phyloP scores from a whole-genome alignment of 257 asterid genomes.

The Lantana camara region DNA sequence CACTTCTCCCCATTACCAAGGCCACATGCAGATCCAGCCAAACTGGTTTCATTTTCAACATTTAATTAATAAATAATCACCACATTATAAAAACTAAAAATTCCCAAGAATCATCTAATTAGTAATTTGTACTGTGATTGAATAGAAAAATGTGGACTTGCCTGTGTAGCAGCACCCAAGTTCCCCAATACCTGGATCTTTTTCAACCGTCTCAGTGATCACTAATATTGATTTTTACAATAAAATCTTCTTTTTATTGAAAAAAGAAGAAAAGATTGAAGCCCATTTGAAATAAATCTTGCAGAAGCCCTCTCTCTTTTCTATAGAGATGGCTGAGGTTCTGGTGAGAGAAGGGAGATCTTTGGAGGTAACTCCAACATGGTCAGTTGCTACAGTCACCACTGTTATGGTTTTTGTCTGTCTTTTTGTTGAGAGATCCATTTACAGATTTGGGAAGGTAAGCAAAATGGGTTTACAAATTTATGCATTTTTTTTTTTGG shows the following conservation, averaged over 20 bases:
- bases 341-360: conserved; percentile 74
- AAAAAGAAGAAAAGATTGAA: background rate
- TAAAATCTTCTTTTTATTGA: background rate
- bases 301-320: too few relatives aligned
- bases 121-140: background rate
- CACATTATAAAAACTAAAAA: conserved; percentile 4
- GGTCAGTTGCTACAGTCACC: conserved; percentile 94
- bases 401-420: conserved; percentile 90
- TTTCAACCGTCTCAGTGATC: background rate
- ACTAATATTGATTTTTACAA: conserved; percentile 2
- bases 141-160: background rate
- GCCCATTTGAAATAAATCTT: background rate
- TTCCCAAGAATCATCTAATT: background rate
- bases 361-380: conserved; percentile 85
- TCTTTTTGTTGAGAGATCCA: conserved; percentile 75
- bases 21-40: conserved; percentile 46
- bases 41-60: conserved; percentile 1
- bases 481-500: background rate
- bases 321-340: conserved; percentile 44
- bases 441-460: conserved; percentile 86
- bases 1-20: conserved; percentile 21
- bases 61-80: background rate
- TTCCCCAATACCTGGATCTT: conserved; percentile 55
- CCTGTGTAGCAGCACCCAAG: conserved; percentile 11
- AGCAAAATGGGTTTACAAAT: conserved; percentile 18